Base-by-base conservation (phyloP, 345 rosid species). In the Brassica carinata region DNA sequence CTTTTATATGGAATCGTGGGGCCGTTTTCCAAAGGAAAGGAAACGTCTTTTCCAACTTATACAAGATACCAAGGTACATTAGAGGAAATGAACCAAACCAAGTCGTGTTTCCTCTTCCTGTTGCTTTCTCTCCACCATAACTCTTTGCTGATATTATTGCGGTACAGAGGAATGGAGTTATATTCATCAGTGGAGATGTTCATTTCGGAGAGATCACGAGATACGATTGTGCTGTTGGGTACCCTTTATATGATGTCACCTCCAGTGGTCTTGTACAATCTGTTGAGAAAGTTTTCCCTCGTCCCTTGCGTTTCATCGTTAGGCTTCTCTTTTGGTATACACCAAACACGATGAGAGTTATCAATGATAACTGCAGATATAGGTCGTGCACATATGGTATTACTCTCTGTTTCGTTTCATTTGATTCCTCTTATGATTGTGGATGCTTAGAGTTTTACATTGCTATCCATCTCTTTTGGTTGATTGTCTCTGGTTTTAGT, bases 181-280 rank as follows among this genome's bases (percentile, higher is more conserved):
- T 93, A 79, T 90, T 93, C 79, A 86, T 93, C 66, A 91, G 98
- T 59, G 98, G 98, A 73, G 98, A 94, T 79, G 95, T 94, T 75
- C 98, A 91, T 87, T 94, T 88, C 77, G 98, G 98, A 82, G 98
- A 94, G 84, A 90, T 94, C 67, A 87, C 96, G 3, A 85, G 94
- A 75, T 88, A 86, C 67, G 94, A 94, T 82, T 92, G 98, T 82
- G 90, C 87, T 70, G 85, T 81, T 65, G 88, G 89, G 75, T 94
- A 94, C 83, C 93, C 98, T 5, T 77, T 92, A 61, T 91, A 89
- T 75, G 97, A 94, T 81, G 83, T 92, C 63, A 94, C 98, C 71
- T 89, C 97, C 23, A 94, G 97, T 85, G 98, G 98, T 79, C 87
- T 94, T 62, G 91, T 94, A 18, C 97, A 94, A 85, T 87, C 94